Conservation (phyloP, 306 rosid species). For the Vachellia collinsii region DNA sequence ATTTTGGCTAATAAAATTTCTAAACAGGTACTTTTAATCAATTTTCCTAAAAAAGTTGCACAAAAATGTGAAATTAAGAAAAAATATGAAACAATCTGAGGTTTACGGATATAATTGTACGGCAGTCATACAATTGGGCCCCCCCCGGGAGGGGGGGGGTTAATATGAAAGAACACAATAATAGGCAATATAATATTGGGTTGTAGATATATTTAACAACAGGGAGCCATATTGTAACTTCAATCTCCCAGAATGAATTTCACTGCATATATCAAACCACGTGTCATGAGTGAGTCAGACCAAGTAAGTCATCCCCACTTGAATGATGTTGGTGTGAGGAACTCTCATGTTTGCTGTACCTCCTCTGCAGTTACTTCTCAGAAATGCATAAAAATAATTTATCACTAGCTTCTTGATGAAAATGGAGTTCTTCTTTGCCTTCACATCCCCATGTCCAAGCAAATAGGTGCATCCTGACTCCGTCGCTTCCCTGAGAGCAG, state of each 20-base stretch:
- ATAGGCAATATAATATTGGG: neutral
- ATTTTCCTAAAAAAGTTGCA: neutral
- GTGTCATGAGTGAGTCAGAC: conserved; percentile 49
- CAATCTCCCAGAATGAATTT: neutral
- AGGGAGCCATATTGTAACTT: conserved; percentile 5
- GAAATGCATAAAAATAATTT: conserved; percentile 87
- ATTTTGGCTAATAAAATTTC: too few relatives aligned
- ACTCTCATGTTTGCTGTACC: conserved; percentile 82
- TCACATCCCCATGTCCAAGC: conserved; percentile 89
- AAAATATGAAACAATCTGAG: neutral
- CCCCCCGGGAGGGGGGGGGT: neutral
- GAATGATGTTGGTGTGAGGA: conserved; percentile 91
- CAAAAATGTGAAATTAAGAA: neutral
- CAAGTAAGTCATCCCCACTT: conserved; percentile 92
- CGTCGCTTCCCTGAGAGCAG: conserved; percentile 84
- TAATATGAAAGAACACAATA: neutral
- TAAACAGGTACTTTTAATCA: too few relatives aligned
- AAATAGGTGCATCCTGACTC: conserved; percentile 93
- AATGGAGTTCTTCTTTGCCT: conserved; percentile 87
- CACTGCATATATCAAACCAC: conserved; percentile 30
- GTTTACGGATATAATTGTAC: neutral
- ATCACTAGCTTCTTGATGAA: conserved; percentile 80
- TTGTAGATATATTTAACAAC: conserved; percentile 8
- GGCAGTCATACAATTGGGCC: neutral
- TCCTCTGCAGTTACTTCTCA: conserved; percentile 85